phyloP scores from a whole-genome alignment of 2,329 filamentous ascomycete genomes.

The Talaromyces verruculosus region DNA sequence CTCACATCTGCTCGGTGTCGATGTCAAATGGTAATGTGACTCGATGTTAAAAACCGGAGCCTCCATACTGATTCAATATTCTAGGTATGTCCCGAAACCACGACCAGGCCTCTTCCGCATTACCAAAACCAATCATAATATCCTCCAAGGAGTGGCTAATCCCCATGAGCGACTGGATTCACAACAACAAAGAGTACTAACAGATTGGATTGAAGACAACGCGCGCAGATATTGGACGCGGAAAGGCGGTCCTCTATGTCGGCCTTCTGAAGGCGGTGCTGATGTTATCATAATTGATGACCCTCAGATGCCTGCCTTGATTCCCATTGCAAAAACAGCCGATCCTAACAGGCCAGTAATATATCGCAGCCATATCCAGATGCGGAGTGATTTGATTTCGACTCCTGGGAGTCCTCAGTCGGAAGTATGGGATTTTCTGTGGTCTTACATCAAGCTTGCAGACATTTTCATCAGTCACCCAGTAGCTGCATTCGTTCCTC shows the following conservation, averaged over 20 bases:
- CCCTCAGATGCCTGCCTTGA: conserved; percentile 78
- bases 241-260: conserved; percentile 64
- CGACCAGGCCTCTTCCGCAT: not conserved
- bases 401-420: conserved; percentile 64
- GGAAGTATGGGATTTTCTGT: conserved; percentile 73
- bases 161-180: conserved; percentile 49
- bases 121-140: not conserved
- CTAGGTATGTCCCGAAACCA: not conserved
- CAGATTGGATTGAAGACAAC: not conserved
- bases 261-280: conserved; percentile 67
- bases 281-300: conserved; percentile 78
- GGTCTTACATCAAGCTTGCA: conserved; percentile 66
- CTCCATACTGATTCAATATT: not conserved
- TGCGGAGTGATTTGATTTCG: conserved; percentile 26
- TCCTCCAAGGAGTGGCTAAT: not conserved
- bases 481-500: conserved; percentile 71
- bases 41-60: not conserved
- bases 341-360: not conserved
- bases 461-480: conserved; percentile 83
- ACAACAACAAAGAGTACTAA: not conserved
- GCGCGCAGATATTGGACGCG: conserved; percentile 68
- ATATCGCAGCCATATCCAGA: not conserved
- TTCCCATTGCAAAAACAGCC: conserved; percentile 66
- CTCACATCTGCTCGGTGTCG: not conserved
- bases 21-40: not conserved